Evolutionary conservation across 345 rosid species (phyloP).

Genomic region (Brassica rapa): DNA sequence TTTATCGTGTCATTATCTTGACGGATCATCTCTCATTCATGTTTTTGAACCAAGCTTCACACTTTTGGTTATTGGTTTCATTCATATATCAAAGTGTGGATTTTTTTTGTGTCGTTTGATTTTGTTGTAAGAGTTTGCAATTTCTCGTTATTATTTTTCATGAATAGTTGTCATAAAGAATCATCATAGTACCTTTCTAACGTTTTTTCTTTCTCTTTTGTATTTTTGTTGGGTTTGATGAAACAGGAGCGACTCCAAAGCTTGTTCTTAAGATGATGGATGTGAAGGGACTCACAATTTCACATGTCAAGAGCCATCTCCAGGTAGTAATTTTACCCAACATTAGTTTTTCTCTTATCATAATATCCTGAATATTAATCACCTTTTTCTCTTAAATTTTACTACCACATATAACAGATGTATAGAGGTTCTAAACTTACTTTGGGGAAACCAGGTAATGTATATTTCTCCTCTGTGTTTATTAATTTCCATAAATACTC

Average conservation of each 20-base stretch:
- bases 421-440: conserved; percentile 85
- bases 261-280: conserved; percentile 98
- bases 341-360: not conserved
- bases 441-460: conserved; percentile 65
- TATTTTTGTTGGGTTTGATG: conserved; percentile 11
- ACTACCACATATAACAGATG: conserved; percentile 57
- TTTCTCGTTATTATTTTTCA: not conserved
- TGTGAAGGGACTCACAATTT: conserved; percentile 95
- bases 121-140: not conserved
- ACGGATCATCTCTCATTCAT: not conserved
- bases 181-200: conserved; percentile 25
- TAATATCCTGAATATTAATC: not conserved
- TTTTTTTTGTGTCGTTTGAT: not conserved
- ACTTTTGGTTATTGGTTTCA: conserved; percentile 9
- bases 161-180: not conserved
- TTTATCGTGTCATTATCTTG: not conserved
- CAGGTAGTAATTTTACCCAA: conserved; percentile 53
- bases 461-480: conserved; percentile 29
- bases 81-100: conserved; percentile 8
- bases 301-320: conserved; percentile 98
- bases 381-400: conserved; percentile 4
- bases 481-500: not conserved
- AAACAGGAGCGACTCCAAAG: conserved; percentile 88
- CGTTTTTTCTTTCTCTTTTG: not conserved
- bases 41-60: not conserved